Conservation (phyloP, 768 basidiomycete species). For the Leccinum boreale region DNA sequence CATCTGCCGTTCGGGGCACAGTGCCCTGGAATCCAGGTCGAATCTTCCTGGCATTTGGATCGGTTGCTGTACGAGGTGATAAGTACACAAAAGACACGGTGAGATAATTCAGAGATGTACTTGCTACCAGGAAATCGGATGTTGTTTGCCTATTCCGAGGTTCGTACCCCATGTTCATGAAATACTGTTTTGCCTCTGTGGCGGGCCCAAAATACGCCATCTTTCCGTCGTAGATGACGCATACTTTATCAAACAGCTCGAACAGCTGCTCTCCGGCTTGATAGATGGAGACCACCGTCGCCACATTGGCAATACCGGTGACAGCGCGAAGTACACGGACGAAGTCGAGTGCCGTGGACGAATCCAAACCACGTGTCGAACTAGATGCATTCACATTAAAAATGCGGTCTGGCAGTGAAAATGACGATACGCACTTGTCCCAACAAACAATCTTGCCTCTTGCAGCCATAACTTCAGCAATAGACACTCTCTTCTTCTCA, state of each 20-base stretch:
- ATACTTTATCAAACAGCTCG: slow-evolving; percentile 54
- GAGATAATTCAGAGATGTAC: slow-evolving; percentile 33
- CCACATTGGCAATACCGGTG: no score
- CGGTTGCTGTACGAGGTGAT: slow-evolving; percentile 39
- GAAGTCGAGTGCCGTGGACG: no score
- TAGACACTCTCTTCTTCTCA: slow-evolving; percentile 78
- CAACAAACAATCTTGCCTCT: slow-evolving; percentile 63
- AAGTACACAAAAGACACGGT: not conserved
- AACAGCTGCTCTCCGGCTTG: slow-evolving; percentile 75
- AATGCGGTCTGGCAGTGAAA: no score
- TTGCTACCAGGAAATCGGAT: slow-evolving; percentile 54
- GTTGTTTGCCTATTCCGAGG: slow-evolving; percentile 57
- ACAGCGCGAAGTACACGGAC: no score
- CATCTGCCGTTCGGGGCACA: slow-evolving; percentile 52
- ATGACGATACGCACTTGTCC: no score
- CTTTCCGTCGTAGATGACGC: slow-evolving; percentile 7
- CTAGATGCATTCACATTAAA: no score
- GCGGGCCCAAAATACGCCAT: slow-evolving; percentile 9
- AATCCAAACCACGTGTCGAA: no score
- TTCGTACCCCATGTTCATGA: slow-evolving; percentile 35
- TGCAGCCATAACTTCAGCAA: slow-evolving; percentile 65
- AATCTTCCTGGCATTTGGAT: slow-evolving; percentile 53
- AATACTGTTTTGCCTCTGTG: slow-evolving; percentile 1
- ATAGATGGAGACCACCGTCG: not conserved
- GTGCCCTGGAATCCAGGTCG: slow-evolving; percentile 38